Evolutionary conservation across 1,284 basidiomycete species (phyloP).

Genomic region (Marasmius sp.): DNA sequence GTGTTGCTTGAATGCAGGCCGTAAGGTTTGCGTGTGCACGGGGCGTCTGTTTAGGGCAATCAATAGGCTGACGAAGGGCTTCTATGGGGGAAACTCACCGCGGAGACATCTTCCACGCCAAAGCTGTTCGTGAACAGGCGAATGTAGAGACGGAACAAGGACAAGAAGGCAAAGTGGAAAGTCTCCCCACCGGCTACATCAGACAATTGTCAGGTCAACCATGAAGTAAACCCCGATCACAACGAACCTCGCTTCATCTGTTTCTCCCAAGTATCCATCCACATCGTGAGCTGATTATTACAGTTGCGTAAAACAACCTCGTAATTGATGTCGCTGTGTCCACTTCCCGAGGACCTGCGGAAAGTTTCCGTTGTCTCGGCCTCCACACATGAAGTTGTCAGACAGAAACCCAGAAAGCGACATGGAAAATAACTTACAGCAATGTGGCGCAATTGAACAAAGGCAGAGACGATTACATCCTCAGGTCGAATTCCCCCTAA

Average conservation of each 20-base stretch:
- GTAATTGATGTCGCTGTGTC: slow-evolving; percentile 63
- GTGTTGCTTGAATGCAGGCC: slow-evolving; percentile 53
- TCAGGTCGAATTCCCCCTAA: slow-evolving; percentile 61
- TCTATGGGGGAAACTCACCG: slow-evolving; percentile 37
- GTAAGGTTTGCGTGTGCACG: slow-evolving; percentile 53
- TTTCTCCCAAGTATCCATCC: slow-evolving; percentile 65
- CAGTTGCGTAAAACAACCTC: slow-evolving; percentile 68
- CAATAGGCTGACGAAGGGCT: slow-evolving; percentile 7
- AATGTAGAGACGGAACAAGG: slow-evolving; percentile 73
- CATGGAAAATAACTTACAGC: slow-evolving; percentile 47
- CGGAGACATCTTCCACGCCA: slow-evolving; percentile 63
- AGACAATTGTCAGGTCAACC: background rate
- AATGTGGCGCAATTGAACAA: slow-evolving; percentile 72
- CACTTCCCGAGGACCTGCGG: slow-evolving; percentile 48
- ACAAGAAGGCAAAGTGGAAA: slow-evolving; percentile 41
- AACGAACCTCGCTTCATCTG: slow-evolving; percentile 67
- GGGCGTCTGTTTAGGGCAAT: slow-evolving; percentile 31
- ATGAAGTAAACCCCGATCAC: background rate
- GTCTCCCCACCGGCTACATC: slow-evolving; percentile 9
- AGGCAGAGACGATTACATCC: slow-evolving; percentile 75
- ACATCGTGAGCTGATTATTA: slow-evolving; percentile 67
- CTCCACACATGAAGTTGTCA: slow-evolving; percentile 32
- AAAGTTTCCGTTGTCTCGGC: slow-evolving; percentile 77
- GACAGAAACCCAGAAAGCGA: slow-evolving; percentile 9
- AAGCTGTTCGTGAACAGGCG: slow-evolving; percentile 80